A percentile compares a stretch with the other conserved stretches of the same genome.
phyloP scores from a whole-genome alignment of 345 rosid species.

The Xanthoceras sorbifolium region DNA sequence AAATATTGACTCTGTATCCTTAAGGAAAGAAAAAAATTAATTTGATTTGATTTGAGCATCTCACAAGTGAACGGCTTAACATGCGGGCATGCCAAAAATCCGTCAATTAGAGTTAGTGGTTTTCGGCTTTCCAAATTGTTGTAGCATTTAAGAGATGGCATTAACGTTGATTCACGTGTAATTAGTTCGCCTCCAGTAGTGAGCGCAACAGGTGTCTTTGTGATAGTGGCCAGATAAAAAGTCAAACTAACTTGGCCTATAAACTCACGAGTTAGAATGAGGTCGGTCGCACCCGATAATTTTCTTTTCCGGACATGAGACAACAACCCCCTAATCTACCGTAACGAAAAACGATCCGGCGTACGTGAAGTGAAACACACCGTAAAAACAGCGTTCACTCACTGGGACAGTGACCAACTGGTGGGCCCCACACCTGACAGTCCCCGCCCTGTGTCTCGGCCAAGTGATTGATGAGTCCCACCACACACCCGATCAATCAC shows the following conservation, averaged over 20 bases:
- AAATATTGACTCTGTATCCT: too few relatives aligned
- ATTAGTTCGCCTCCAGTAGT: too few relatives aligned
- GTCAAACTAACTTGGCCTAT: background rate
- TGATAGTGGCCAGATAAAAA: background rate
- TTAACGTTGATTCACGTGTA: background rate
- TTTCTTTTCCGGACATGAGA: background rate
- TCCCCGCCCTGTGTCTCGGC: slow-evolving; percentile 20
- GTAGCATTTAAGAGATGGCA: background rate
- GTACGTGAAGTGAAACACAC: slow-evolving; percentile 6
- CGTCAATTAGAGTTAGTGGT: background rate
- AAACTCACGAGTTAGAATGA: background rate
- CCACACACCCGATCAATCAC: slow-evolving; percentile 33
- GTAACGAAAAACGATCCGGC: slow-evolving; percentile 21
- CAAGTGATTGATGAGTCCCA: slow-evolving; percentile 37
- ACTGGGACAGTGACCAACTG: slow-evolving; percentile 19
- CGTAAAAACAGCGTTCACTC: slow-evolving; percentile 36
- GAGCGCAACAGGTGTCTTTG: background rate
- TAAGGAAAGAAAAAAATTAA: too few relatives aligned
- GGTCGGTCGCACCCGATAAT: background rate
- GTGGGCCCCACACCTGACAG: slow-evolving; percentile 33
- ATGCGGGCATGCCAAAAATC: background rate
- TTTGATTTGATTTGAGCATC: too few relatives aligned
- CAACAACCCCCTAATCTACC: background rate
- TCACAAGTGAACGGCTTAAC: background rate
- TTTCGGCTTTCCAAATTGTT: background rate